Base-by-base conservation (phyloP, 1,284 basidiomycete species). In the Naganishia albida region DNA sequence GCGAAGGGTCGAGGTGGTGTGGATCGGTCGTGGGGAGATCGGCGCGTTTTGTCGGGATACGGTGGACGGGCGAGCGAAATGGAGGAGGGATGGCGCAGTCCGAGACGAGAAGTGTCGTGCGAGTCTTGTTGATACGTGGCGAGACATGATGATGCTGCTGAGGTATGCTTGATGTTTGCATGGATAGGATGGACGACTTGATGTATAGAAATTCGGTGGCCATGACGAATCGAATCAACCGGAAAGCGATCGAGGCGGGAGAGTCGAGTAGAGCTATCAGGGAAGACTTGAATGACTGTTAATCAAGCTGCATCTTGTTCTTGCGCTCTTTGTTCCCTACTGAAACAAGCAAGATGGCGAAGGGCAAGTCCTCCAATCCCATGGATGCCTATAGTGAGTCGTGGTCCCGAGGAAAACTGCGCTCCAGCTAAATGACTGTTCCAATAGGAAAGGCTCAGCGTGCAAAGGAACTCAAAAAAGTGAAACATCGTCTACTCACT, bases 401-500 rank as follows among this genome's bases (percentile, higher is more conserved):
- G 18, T 67, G 46, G 20, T n/a, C 3, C 12, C 15, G 23, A 39
- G 48, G 16, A 28, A 6, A 16, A 15, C 26, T 34, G 40, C 12
- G 65, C 53, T 69, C 50, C 65, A 68, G 62, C 23, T 15, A 26
- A 48, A 23, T n/a, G n/a, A n/a, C 7, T 15, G 46, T 62, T 59
- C 18, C 16, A n/a, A 53, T 34, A 92, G 90, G 90, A 68, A 95
- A 95, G 80, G 86, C 88, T 7, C 87, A 88, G 74, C 83, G 89
- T 68, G 91, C 90, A 78, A 93, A 90, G 76, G 91, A 95, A 76
- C 81, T 93, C 40, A 93, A 92, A 81, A 93, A 93, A 87, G 91
- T 88, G 78, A 70, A 81, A 20, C 20, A 3, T 25, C 46, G 15
- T 7, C 16, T 6, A 20, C n/a, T 30, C 23, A 18, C 53, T 18